A percentile compares a stretch with the other conserved stretches of the same genome.
phyloP scores from a whole-genome alignment of 306 rosid genomes.

The Vigna nakashimae region DNA sequence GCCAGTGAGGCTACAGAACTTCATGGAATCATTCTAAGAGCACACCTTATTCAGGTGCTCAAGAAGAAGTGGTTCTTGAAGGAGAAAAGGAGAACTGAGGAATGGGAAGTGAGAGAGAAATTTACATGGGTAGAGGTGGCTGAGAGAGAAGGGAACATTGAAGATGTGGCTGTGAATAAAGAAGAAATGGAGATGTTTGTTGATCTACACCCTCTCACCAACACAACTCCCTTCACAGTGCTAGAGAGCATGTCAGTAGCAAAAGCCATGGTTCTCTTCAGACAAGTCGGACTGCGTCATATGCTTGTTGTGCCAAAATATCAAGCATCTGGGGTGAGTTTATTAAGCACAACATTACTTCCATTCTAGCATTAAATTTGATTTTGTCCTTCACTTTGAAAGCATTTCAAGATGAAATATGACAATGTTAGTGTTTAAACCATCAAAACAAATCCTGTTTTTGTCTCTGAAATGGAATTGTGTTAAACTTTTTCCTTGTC shows the following conservation, averaged over 20 bases:
- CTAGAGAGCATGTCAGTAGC: constrained; percentile 76
- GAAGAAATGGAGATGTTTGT: constrained; percentile 85
- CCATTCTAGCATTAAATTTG: constrained; percentile 3
- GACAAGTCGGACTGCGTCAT: constrained; percentile 86
- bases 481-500: too few relatives aligned
- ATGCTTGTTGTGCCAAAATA: constrained; percentile 81
- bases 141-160: constrained; percentile 72
- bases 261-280: constrained; percentile 85
- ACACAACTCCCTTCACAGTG: constrained; percentile 80
- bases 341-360: constrained; percentile 9
- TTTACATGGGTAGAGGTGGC: constrained; percentile 79
- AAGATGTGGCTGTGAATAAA: constrained; percentile 72
- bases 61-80: constrained; percentile 84
- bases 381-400: not conserved
- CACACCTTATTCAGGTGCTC: constrained; percentile 74
- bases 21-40: constrained; percentile 83
- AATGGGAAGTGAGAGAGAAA: constrained; percentile 89
- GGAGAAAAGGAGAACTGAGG: constrained; percentile 81
- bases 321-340: constrained; percentile 78
- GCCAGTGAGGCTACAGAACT: constrained; percentile 58
- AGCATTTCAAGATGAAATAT: not conserved
- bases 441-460: too few relatives aligned
- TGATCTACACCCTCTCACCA: constrained; percentile 86
- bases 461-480: too few relatives aligned
- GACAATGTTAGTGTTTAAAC: too few relatives aligned